Base-by-base conservation (phyloP, 352 stramenopile species). In the Globisporangium canariense region DNA sequence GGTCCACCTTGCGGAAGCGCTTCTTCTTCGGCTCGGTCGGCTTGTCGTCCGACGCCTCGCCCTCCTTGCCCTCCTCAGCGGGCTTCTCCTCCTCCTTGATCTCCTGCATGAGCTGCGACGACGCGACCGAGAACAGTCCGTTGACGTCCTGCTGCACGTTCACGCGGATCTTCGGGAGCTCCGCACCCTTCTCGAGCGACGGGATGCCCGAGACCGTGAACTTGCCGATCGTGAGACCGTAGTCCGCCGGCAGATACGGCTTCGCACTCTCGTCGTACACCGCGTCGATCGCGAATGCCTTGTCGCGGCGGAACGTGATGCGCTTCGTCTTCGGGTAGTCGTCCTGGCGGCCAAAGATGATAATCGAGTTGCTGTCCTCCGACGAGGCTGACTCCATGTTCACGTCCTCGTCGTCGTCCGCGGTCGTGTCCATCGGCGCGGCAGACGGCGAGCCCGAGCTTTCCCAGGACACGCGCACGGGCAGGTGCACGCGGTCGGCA, bases 131-230 rank as follows among this genome's bases (percentile, higher is more conserved):
- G 70, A 99, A 97, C 54, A 98, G 85, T 9, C 97, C 97, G 75
- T 99, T 93, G 65, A 99, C 94, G 75, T 99, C 96, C 73, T 98
- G 89, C 80, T 97, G 96, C 63, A 99, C 94, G 83, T 99, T 99
- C 50, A 99, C 96, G 62, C 97, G 93, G 57, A 99, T 96, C 79
- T 90, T 90, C 8, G 88, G 81, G 34, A 80, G 65, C 90, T 99
- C 77, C 62, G 82, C 68, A 34, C 74, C 71, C 51, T 89, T 85
- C 38, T 90, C 85, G 47, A 83, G 75, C n/a, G 71, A 64, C 22
- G 86, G 83, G 49, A 98, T 91, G 50, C 85, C 91, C 62, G 88
- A 92, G 70, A 99, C 95, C 30, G 90, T 95, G 76, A 98, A 99
- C 58, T 91, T 97, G 57, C 89, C 93, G 66, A 99, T 91, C 28